These are phyloP conservation scores for Ensete glaucum DNA, from an alignment of 176 grass and related monocot species.

Conservation along the genomic window DNA sequence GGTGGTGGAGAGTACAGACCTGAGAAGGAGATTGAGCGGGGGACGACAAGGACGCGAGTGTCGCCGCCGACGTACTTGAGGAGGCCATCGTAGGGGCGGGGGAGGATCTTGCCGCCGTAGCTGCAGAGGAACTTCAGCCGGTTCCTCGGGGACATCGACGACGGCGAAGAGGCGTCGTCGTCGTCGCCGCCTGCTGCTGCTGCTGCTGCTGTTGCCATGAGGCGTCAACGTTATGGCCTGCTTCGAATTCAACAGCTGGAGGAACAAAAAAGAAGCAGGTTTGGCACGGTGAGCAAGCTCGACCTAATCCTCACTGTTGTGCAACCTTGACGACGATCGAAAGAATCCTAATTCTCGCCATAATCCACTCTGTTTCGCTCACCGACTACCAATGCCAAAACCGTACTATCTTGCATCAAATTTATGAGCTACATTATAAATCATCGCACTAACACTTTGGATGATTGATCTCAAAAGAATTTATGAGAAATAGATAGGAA, in stretches of 20 bases:
- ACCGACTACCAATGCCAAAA: too few relatives aligned
- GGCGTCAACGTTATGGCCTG: conserved; percentile 7
- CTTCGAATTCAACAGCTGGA: neutral
- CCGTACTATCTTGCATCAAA: too few relatives aligned
- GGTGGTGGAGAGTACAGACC: conserved; percentile 22
- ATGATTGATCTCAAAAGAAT: too few relatives aligned
- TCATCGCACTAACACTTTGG: too few relatives aligned
- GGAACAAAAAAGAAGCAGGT: too few relatives aligned
- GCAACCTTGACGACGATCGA: too few relatives aligned
- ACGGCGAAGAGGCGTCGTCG: neutral
- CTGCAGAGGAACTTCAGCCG: conserved; percentile 87
- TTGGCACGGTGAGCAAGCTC: too few relatives aligned
- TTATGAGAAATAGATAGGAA: too few relatives aligned
- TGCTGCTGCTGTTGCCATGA: conserved; percentile 22
- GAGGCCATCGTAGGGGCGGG: conserved; percentile 50
- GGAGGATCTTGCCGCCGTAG: conserved; percentile 80
- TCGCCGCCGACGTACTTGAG: conserved; percentile 87
- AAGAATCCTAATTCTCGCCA: too few relatives aligned
- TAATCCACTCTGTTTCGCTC: too few relatives aligned
- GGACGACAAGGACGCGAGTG: conserved; percentile 69
- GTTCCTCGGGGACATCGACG: conserved; percentile 4
- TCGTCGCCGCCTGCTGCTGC: conserved; percentile 18
- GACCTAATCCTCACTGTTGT: too few relatives aligned
- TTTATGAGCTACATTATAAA: too few relatives aligned
- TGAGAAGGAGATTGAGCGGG: conserved; percentile 56